Evolutionary conservation across 495 filamentous ascomycete species (phyloP).

Genomic region (Neurospora terricola): DNA sequence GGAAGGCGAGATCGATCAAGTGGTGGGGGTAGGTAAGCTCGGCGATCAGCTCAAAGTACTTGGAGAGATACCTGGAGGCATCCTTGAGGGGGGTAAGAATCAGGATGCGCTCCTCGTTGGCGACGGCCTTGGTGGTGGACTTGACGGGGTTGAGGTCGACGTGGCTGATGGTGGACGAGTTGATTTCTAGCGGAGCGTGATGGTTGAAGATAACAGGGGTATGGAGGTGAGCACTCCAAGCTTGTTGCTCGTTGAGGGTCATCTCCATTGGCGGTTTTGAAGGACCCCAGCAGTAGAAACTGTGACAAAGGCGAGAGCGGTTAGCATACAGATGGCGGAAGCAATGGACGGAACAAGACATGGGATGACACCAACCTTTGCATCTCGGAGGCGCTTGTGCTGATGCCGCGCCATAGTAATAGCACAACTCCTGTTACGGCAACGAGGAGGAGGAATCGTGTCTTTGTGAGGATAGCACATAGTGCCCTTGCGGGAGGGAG

Average conservation of each 20-base stretch:
- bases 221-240: conserved; percentile 79
- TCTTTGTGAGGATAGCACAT: conserved; percentile 63
- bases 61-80: conserved; percentile 65
- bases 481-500: conserved; percentile 78
- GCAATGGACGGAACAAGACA: neutral
- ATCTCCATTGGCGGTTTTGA: conserved; percentile 90
- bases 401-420: conserved; percentile 84
- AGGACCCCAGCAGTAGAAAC: conserved; percentile 96
- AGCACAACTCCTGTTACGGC: conserved; percentile 63
- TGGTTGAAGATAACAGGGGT: conserved; percentile 95
- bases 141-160: conserved; percentile 79
- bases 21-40: conserved; percentile 91
- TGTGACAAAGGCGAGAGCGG: conserved; percentile 22
- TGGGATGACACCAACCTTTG: conserved; percentile 57
- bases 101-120: conserved; percentile 82
- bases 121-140: conserved; percentile 65
- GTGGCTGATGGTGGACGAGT: conserved; percentile 63
- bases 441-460: conserved; percentile 68
- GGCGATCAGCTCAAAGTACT: conserved; percentile 89
- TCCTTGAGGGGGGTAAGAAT: conserved; percentile 92
- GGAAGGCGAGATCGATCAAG: conserved; percentile 89
- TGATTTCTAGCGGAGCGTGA: conserved; percentile 77
- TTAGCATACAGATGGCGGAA: conserved; percentile 1
- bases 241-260: conserved; percentile 75
- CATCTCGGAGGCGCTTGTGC: conserved; percentile 74